Evolutionary conservation across 805 yeast genomes (phyloP).

Genomic region (Wickerhamiella sergipiensis): DNA sequence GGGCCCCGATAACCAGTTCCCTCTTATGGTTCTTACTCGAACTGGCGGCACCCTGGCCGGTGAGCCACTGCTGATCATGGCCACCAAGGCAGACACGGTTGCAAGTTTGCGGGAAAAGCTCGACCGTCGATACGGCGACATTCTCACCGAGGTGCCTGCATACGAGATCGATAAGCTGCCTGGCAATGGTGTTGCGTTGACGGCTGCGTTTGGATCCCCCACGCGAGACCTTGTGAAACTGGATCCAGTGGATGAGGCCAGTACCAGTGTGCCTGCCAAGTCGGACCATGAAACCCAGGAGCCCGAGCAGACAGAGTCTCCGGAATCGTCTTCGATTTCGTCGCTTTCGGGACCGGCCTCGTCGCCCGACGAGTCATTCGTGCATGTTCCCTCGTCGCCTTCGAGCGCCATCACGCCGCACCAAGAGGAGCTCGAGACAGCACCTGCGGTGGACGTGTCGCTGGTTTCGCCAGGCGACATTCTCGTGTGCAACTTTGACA

Average conservation of each 20-base stretch:
- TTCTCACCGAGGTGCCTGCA: neutral
- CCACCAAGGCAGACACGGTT: constrained; percentile 36
- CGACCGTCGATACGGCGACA: neutral
- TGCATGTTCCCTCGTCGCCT: neutral
- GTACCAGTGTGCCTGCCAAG: neutral
- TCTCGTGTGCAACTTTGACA: constrained; percentile 9
- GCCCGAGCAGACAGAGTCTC: neutral
- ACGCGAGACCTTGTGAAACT: neutral
- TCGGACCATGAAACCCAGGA: neutral
- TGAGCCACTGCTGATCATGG: constrained; percentile 57
- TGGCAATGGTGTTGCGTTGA: neutral
- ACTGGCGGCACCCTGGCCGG: constrained; percentile 38
- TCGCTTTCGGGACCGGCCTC: constrained; percentile 2
- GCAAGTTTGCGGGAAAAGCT: constrained; percentile 6
- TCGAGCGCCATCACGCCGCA: neutral
- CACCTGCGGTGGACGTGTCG: neutral
- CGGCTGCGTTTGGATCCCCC: neutral
- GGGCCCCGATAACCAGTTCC: neutral
- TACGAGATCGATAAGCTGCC: constrained; percentile 1
- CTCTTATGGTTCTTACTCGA: neutral
- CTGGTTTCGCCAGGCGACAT: constrained; percentile 3
- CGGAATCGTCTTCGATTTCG: neutral
- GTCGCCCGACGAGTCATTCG: neutral
- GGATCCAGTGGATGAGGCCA: neutral
- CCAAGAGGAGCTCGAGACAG: constrained; percentile 1